These are phyloP conservation scores for Colletotrichum lini DNA, from an alignment of 2,329 filamentous ascomycete species.

Conservation along the genomic window DNA sequence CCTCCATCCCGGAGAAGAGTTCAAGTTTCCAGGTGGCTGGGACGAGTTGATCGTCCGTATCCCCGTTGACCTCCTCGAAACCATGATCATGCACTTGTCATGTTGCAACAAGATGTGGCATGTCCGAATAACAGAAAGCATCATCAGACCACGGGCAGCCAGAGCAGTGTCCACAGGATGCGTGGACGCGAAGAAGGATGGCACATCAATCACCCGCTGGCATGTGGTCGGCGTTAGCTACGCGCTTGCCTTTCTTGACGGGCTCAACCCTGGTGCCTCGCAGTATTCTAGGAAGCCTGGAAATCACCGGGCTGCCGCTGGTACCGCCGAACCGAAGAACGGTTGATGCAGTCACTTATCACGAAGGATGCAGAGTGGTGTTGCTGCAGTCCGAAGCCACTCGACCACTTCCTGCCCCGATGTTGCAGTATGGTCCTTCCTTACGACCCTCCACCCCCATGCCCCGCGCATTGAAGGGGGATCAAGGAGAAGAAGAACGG, in stretches of 20 bases:
- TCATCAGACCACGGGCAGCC: conserved; percentile 1
- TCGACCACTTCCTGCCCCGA: background rate
- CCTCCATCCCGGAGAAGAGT: conserved; percentile 21
- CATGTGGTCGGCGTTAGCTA: conserved; percentile 30
- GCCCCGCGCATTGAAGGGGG: conserved; percentile 17
- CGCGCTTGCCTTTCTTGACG: conserved; percentile 18
- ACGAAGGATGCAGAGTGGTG: background rate
- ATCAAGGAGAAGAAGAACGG: conserved; percentile 3
- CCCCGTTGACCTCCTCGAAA: conserved; percentile 1
- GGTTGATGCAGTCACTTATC: background rate
- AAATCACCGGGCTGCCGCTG: conserved; percentile 9
- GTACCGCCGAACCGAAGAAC: background rate
- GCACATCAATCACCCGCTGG: conserved; percentile 27
- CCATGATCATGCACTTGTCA: background rate
- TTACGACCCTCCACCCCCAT: background rate
- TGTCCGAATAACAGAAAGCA: background rate
- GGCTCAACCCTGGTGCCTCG: conserved; percentile 27
- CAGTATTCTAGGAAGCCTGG: conserved; percentile 13
- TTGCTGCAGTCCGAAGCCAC: background rate
- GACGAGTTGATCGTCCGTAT: conserved; percentile 20
- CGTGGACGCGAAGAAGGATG: conserved; percentile 9
- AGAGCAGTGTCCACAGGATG: background rate
- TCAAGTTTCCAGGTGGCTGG: conserved; percentile 37
- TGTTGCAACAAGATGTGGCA: background rate
- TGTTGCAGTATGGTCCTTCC: background rate